Evolutionary conservation across 805 yeast species (phyloP).

Genomic region (Lachancea kluyveri): DNA sequence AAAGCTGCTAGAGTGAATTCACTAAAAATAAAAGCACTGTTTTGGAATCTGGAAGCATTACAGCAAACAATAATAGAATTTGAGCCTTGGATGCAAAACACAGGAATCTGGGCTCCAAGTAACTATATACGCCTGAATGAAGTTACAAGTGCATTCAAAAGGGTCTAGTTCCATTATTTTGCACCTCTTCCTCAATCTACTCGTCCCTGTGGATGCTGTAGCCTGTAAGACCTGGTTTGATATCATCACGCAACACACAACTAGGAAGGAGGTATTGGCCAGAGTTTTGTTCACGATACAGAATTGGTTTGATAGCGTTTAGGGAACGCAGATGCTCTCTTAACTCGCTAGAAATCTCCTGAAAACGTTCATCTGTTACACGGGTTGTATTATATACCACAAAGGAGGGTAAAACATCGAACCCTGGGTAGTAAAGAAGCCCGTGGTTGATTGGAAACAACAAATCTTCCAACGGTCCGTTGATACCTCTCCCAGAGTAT

Average conservation of each 20-base stretch:
- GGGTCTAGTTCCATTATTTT: too few species aligned
- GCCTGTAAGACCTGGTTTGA: slow-evolving; percentile 11
- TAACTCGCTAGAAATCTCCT: slow-evolving; percentile 4
- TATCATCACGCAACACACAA: slow-evolving; percentile 12
- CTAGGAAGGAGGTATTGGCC: slow-evolving; percentile 19
- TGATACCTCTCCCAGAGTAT: slow-evolving; percentile 17
- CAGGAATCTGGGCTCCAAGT: too few species aligned
- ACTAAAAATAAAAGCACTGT: too few species aligned
- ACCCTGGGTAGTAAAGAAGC: slow-evolving; percentile 22
- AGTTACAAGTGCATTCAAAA: too few species aligned
- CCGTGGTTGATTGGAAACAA: slow-evolving; percentile 25
- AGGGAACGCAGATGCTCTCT: slow-evolving; percentile 8
- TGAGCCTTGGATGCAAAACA: too few species aligned
- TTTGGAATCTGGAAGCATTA: too few species aligned
- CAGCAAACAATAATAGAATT: too few species aligned
- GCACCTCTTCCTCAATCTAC: too few species aligned
- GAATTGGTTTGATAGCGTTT: slow-evolving; percentile 11
- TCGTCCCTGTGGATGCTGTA: slow-evolving; percentile 11
- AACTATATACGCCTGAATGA: too few species aligned
- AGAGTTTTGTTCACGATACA: slow-evolving; percentile 16
- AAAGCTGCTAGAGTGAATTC: too few species aligned
- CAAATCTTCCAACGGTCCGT: slow-evolving; percentile 17
- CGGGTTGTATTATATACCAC: slow-evolving; percentile 9
- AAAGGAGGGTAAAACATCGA: slow-evolving; percentile 17
- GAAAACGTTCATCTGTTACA: slow-evolving; percentile 4